These are phyloP conservation scores for Plasmodium yoelii DNA, from an alignment of 169 alveolate genomes.

Conservation along the genomic window DNA sequence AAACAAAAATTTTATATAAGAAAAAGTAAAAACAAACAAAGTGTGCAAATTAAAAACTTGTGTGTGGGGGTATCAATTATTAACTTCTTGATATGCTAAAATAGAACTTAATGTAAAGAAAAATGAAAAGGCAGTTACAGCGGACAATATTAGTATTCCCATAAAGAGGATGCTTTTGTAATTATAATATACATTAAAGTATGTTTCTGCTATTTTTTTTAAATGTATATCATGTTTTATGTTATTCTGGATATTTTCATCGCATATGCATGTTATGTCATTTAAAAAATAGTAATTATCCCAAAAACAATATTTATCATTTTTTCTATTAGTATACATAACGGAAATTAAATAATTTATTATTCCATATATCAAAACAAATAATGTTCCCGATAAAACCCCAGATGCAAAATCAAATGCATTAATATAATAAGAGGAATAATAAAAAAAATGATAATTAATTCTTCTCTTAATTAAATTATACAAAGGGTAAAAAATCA, in stretches of 20 bases:
- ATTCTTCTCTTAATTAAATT: slow-evolving; percentile 48
- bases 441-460: slow-evolving; percentile 16
- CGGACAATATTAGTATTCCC: slow-evolving; percentile 6
- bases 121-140: slow-evolving; percentile 19
- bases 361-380: slow-evolving; percentile 54
- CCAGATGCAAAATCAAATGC: slow-evolving; percentile 55
- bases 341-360: slow-evolving; percentile 8
- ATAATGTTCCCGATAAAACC: slow-evolving; percentile 14
- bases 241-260: slow-evolving; percentile 12
- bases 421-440: slow-evolving; percentile 41
- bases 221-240: slow-evolving; percentile 40
- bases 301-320: slow-evolving; percentile 22
- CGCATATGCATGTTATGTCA: slow-evolving; percentile 56
- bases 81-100: neutral
- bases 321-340: slow-evolving; percentile 20
- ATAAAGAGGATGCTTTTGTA: slow-evolving; percentile 38
- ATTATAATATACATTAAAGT: slow-evolving; percentile 33
- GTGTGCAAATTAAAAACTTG: neutral
- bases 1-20: neutral
- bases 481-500: slow-evolving; percentile 53
- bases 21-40: neutral
- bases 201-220: slow-evolving; percentile 12
- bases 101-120: slow-evolving; percentile 40
- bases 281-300: slow-evolving; percentile 48
- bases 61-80: too few species aligned